Base-by-base conservation (phyloP, 768 basidiomycete species). In the Mycena vulgaris region DNA sequence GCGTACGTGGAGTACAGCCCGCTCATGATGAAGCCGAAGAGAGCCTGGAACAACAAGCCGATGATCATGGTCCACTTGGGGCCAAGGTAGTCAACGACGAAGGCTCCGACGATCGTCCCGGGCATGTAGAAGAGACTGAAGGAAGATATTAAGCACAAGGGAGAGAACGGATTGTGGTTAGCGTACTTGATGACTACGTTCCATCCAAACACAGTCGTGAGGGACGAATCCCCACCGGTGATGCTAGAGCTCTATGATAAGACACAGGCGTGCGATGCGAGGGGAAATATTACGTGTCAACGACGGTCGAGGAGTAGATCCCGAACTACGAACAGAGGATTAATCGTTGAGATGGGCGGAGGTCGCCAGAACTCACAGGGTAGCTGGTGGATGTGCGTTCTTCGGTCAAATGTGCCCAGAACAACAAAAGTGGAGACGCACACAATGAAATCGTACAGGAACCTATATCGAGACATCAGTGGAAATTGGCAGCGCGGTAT, bases 21-120 rank as follows among this genome's bases (percentile, higher is more conserved):
- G 70, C 93, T 93, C 92, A 98, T 94, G 79, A 95, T 89, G 82
- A 98, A 98, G 8, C 97, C 94, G 55, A 94, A 83, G 70, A 93
- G 57, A 2, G 92, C 90, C 78, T 95, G 94, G 28, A 80, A 74
- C 30, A 94, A 45, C 13, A 95, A 85, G 51, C 94, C 93, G 30
- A 77, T 73, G 72, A 95, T 94, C 92, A 93, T 74, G 9, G 45
- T 39, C 19, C 21, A 39, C 42, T 93, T 94, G 9, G 95, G 92
- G 0, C 93, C 93, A 59, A 96, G 75, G 74, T 87, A 87, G 75
- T 95, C 94, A 31, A 95, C 87, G 19, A 91, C 79, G 75, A 95
- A 92, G 8, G 95, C 93, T 28, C 94, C 94, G 31, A 87, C 80
- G 62, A 95, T 66, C 1, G 93, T 92, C 35, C 89, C 88, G 27